A percentile compares a stretch with the other conserved stretches of the same genome.
These are phyloP conservation scores for Tylopilus sp. DNA, from an alignment of 768 basidiomycete genomes.

Conservation along the genomic window DNA sequence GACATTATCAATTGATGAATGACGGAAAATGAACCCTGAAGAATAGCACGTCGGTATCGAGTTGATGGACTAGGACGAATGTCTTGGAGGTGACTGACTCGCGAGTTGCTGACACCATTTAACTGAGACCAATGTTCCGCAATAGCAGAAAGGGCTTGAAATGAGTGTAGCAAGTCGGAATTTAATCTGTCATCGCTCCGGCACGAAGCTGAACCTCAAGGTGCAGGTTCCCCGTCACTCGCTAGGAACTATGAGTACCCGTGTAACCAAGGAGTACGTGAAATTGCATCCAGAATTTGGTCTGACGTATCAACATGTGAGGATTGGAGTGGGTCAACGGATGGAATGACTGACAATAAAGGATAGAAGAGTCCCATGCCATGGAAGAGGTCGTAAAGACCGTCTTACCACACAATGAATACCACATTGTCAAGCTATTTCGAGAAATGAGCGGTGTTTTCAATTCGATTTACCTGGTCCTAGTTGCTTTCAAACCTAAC, in stretches of 20 bases:
- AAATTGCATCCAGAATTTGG: too few relatives aligned
- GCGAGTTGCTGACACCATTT: neutral
- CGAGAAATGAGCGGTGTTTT: too few relatives aligned
- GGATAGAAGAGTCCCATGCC: neutral
- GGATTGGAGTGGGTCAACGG: too few relatives aligned
- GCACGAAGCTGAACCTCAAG: neutral
- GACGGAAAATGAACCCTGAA: neutral
- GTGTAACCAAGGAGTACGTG: neutral
- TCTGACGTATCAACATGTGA: too few relatives aligned
- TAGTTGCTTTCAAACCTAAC: too few relatives aligned
- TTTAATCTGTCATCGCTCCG: neutral
- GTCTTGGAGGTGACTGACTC: neutral
- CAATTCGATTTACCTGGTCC: too few relatives aligned
- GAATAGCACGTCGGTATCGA: neutral
- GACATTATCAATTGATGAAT: neutral
- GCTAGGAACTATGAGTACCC: too few relatives aligned
- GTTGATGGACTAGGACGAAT: neutral
- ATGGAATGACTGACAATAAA: neutral
- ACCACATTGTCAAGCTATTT: too few relatives aligned
- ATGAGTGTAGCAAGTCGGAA: neutral
- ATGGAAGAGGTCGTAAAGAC: neutral
- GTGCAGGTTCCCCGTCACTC: too few relatives aligned
- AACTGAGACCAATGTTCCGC: neutral
- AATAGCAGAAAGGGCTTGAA: neutral
- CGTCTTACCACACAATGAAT: too few relatives aligned